Percentiles rank a stretch among this genome's conserved stretches.
These are phyloP conservation scores for Coix lacrymajobi DNA, from an alignment of 176 grass and related monocot species.

Conservation along the genomic window DNA sequence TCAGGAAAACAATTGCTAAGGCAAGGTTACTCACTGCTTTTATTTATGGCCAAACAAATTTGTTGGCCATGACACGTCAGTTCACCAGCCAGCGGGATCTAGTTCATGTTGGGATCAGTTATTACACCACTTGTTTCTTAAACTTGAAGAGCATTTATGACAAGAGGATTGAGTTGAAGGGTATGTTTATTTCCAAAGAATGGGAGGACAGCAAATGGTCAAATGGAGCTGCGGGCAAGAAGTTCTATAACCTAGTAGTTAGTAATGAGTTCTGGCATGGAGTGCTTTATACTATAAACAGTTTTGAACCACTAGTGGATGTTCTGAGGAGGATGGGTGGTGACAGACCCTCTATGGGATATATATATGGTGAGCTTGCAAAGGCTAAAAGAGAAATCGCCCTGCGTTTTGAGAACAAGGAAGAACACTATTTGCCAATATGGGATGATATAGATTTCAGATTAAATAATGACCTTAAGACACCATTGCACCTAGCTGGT, in stretches of 20 bases:
- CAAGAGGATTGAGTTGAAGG: conserved; percentile 9
- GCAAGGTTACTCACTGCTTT: conserved; percentile 16
- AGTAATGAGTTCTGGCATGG: conserved; percentile 18
- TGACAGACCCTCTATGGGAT: conserved; percentile 1
- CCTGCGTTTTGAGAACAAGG: conserved; percentile 4
- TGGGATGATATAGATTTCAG: conserved; percentile 17
- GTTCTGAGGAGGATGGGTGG: not conserved
- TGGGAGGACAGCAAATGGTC: conserved; percentile 21
- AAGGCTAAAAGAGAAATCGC: conserved; percentile 16
- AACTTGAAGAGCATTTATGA: conserved; percentile 23
- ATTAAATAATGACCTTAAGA: not conserved
- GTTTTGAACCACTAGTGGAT: conserved; percentile 11
- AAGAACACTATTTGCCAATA: conserved; percentile 14
- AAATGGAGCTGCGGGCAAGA: conserved; percentile 5
- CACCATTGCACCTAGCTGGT: conserved; percentile 6
- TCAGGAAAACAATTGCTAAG: conserved; percentile 2
- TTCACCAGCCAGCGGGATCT: conserved; percentile 22
- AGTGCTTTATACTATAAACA: not conserved
- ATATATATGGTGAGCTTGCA: not conserved
- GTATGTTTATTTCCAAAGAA: conserved; percentile 27
- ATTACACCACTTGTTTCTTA: not conserved
- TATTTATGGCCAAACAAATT: not conserved
- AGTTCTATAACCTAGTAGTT: conserved; percentile 21
- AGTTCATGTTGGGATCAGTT: not conserved
- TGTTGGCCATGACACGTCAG: not conserved